Percentiles rank a stretch among this genome's conserved stretches.
phyloP scores from a whole-genome alignment of 345 rosid species.

The Salix udensis region DNA sequence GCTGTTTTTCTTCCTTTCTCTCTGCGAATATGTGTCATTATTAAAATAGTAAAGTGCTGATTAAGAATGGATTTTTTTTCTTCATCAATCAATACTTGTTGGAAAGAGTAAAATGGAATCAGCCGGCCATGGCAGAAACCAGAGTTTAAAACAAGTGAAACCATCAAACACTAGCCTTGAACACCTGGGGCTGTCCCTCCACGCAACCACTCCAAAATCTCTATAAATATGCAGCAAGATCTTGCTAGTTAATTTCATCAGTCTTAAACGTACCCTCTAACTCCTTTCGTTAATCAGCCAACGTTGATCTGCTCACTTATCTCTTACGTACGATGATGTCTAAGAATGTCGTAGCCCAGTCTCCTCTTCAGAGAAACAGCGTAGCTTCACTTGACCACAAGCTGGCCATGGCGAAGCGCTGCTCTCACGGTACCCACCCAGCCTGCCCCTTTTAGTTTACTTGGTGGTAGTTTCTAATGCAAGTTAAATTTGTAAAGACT shows the following conservation, averaged over 20 bases:
- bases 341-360: conserved; percentile 40
- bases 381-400: conserved; percentile 53
- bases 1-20: not conserved
- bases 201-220: not conserved
- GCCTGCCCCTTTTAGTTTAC: not conserved
- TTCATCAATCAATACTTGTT: not conserved
- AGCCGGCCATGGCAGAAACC: conserved; percentile 19
- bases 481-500: not conserved
- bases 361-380: conserved; percentile 40
- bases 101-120: conserved; percentile 4
- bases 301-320: not conserved
- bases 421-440: conserved; percentile 41
- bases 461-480: not conserved
- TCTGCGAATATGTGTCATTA: too few relatives aligned
- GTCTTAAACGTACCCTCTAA: not conserved
- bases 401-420: conserved; percentile 59
- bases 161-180: conserved; percentile 29
- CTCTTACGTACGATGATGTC: conserved; percentile 31
- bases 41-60: too few relatives aligned
- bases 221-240: conserved; percentile 22
- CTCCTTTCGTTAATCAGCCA: not conserved
- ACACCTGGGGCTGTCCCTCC: conserved; percentile 12
- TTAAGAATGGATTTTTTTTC: too few relatives aligned
- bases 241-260: conserved; percentile 2
- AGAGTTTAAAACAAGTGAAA: conserved; percentile 31